Evolutionary conservation across 2,329 filamentous ascomycete species (phyloP).

Genomic region (Decorospora gaudefroyi): DNA sequence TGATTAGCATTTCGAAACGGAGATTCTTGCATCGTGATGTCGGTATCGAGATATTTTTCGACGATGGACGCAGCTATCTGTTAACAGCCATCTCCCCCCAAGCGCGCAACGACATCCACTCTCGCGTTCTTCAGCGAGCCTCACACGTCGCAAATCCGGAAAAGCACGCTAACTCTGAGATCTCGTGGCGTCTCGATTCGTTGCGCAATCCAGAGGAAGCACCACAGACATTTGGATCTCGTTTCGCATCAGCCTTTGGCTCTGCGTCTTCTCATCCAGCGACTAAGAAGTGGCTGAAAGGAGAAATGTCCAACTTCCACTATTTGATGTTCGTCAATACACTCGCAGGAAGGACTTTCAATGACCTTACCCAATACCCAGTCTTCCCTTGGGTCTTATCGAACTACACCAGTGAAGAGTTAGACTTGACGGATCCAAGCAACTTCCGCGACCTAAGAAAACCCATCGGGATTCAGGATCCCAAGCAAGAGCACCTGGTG

Average conservation of each 20-base stretch:
- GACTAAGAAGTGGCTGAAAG: constrained; percentile 86
- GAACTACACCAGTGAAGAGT: constrained; percentile 91
- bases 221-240: constrained; percentile 74
- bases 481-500: constrained; percentile 75
- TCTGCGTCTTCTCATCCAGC: constrained; percentile 79
- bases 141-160: constrained; percentile 75
- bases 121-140: constrained; percentile 75
- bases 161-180: constrained; percentile 75
- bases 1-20: constrained; percentile 93
- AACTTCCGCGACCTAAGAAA: constrained; percentile 91
- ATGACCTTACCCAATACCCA: constrained; percentile 96
- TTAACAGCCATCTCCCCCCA: constrained; percentile 77
- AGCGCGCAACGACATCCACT: constrained; percentile 78
- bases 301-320: constrained; percentile 97
- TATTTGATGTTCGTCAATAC: constrained; percentile 99
- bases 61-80: constrained; percentile 92
- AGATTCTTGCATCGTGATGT: constrained; percentile 95
- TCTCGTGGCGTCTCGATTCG: constrained; percentile 88
- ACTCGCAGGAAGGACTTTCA: constrained; percentile 95
- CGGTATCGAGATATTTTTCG: constrained; percentile 96
- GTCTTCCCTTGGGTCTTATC: constrained; percentile 97
- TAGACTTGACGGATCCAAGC: constrained; percentile 81
- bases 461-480: constrained; percentile 91
- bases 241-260: constrained; percentile 91
- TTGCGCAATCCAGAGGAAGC: constrained; percentile 69